A percentile compares a stretch with the other conserved stretches of the same genome.
These are phyloP conservation scores for Pleurotus citrinopileatus DNA, from an alignment of 768 basidiomycete species.

Conservation along the genomic window DNA sequence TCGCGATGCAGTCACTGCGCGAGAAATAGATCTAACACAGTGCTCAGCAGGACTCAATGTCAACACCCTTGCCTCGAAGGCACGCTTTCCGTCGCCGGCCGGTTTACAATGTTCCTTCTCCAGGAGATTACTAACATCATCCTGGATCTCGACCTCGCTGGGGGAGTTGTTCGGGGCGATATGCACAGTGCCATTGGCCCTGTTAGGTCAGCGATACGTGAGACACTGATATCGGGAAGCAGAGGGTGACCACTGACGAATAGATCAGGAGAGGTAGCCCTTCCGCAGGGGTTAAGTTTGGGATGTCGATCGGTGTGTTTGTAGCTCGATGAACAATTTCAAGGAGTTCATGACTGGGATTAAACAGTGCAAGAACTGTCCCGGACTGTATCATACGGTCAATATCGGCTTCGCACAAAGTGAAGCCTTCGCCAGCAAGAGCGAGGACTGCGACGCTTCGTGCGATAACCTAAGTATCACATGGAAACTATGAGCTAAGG, in stretches of 20 bases:
- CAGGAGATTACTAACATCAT: background rate
- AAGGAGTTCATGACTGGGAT: background rate
- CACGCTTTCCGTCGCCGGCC: background rate
- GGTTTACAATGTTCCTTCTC: background rate
- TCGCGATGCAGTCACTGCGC: background rate
- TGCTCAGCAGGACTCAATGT: background rate
- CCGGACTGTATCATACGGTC: background rate
- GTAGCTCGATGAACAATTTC: background rate
- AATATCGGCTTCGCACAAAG: background rate
- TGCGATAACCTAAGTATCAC: no score
- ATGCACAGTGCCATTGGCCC: background rate
- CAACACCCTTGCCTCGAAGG: background rate
- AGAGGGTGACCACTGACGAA: background rate
- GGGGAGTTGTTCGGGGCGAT: conserved; percentile 1
- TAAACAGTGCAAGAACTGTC: background rate
- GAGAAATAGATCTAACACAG: background rate
- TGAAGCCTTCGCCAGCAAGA: background rate
- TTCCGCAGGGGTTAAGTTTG: background rate
- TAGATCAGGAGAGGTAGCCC: conserved; percentile 1
- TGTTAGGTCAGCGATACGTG: background rate
- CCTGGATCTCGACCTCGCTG: background rate
- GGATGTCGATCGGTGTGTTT: conserved; percentile 1
- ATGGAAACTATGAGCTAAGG: background rate
- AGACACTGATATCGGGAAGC: background rate
- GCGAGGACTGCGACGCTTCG: background rate